Conservation (phyloP, 2,329 filamentous ascomycete genomes). For the Alternaria infectoria region DNA sequence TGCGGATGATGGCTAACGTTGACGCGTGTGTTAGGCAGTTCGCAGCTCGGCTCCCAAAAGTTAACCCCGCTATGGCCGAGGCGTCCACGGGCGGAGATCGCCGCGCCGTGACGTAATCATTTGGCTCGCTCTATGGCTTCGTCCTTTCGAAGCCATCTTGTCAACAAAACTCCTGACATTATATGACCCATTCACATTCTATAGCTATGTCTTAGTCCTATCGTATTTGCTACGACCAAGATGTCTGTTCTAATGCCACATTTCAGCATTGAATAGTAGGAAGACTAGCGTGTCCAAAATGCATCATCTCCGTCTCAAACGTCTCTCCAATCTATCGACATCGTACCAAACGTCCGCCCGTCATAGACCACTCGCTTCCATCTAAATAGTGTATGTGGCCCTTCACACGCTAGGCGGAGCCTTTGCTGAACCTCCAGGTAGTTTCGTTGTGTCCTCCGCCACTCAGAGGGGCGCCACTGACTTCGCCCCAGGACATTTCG, state of each 20-base stretch:
- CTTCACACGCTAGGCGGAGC: fast-evolving
- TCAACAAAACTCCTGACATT: not conserved
- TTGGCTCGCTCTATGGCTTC: not conserved
- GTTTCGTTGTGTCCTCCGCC: too few species aligned
- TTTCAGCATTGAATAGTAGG: not conserved
- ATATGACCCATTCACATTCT: not conserved
- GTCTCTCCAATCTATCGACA: not conserved
- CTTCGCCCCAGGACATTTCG: too few species aligned
- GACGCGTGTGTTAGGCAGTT: not conserved
- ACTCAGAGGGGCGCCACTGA: too few species aligned
- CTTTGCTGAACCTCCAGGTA: not conserved
- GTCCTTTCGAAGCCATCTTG: not conserved
- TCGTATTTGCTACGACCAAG: not conserved
- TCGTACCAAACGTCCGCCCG: too few species aligned
- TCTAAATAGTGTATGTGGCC: not conserved
- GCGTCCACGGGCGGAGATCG: not conserved
- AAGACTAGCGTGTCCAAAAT: not conserved
- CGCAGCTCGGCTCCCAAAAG: not conserved
- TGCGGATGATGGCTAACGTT: not conserved
- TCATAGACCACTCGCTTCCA: too few species aligned
- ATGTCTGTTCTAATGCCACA: not conserved
- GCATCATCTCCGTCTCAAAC: not conserved
- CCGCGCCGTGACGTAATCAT: constrained; percentile 3
- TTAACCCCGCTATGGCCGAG: constrained; percentile 9
- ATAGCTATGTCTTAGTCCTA: not conserved